These are phyloP conservation scores for Pseudogymnoascus sp. DNA, from an alignment of 2,329 filamentous ascomycete genomes.

Conservation along the genomic window DNA sequence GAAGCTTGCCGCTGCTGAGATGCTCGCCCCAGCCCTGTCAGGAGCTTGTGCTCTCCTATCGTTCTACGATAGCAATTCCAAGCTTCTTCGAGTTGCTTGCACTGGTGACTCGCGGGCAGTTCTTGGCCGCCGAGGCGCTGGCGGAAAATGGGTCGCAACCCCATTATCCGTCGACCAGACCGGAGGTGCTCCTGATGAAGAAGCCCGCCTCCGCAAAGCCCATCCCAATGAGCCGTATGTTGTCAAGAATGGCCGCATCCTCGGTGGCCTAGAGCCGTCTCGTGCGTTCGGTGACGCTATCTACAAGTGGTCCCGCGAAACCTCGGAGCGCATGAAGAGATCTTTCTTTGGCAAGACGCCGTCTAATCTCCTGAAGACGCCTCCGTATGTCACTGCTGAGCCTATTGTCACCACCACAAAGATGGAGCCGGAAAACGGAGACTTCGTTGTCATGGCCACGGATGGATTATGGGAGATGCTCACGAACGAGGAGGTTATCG, in stretches of 20 bases:
- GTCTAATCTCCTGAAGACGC: constrained; percentile 72
- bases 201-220: constrained; percentile 68
- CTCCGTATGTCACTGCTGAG: constrained; percentile 95
- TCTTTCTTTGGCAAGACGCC: constrained; percentile 83
- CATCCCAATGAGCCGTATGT: constrained; percentile 88
- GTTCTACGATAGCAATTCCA: constrained; percentile 85
- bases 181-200: constrained; percentile 79
- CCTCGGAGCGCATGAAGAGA: constrained; percentile 70
- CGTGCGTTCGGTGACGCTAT: constrained; percentile 92
- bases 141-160: constrained; percentile 88
- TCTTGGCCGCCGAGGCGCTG: constrained; percentile 66
- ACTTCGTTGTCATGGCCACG: constrained; percentile 93
- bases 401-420: constrained; percentile 90
- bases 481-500: constrained; percentile 95
- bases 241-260: constrained; percentile 77
- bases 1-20: constrained; percentile 82
- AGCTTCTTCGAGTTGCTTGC: constrained; percentile 85
- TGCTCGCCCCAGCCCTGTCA: constrained; percentile 85
- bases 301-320: constrained; percentile 91
- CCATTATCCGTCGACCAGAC: constrained; percentile 90
- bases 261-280: constrained; percentile 86
- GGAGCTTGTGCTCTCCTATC: constrained; percentile 95
- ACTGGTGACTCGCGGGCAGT: constrained; percentile 96
- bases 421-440: constrained; percentile 78
- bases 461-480: constrained; percentile 99